These are phyloP conservation scores for Podospora comata DNA, from an alignment of 495 filamentous ascomycete genomes.

Conservation along the genomic window DNA sequence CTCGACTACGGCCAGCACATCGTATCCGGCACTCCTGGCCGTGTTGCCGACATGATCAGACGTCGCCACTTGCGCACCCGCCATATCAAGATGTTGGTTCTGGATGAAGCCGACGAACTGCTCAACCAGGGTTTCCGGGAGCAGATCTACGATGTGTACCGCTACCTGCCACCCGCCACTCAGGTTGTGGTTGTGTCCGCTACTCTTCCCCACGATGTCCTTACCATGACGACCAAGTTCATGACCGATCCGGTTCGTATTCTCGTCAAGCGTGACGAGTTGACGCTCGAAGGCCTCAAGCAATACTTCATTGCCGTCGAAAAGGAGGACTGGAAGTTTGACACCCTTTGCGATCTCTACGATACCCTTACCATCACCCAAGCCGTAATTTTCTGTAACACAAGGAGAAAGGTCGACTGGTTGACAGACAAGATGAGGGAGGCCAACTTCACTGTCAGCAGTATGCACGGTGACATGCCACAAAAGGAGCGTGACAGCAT, in stretches of 20 bases:
- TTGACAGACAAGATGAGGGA: slow-evolving; percentile 97
- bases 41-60: slow-evolving; percentile 99
- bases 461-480: slow-evolving; percentile 99
- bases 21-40: slow-evolving; percentile 93
- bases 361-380: slow-evolving; percentile 99
- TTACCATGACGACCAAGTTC: slow-evolving; percentile 99
- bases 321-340: slow-evolving; percentile 99
- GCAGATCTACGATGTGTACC: slow-evolving; percentile 99
- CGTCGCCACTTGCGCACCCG: slow-evolving; percentile 90
- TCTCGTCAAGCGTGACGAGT: slow-evolving; percentile 98
- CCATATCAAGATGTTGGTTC: slow-evolving; percentile 98
- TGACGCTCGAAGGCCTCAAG: slow-evolving; percentile 99
- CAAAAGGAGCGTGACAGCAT: slow-evolving; percentile 96
- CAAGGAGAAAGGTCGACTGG: slow-evolving; percentile 99
- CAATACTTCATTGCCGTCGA: slow-evolving; percentile 99
- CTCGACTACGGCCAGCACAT: slow-evolving; percentile 95
- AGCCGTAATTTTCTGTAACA: slow-evolving; percentile 99
- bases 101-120: slow-evolving; percentile 99
- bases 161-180: slow-evolving; percentile 92
- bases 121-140: slow-evolving; percentile 96
- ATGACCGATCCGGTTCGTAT: slow-evolving; percentile 99
- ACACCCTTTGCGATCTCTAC: slow-evolving; percentile 97
- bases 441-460: slow-evolving; percentile 97
- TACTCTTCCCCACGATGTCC: slow-evolving; percentile 97
- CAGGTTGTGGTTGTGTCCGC: slow-evolving; percentile 97